Percentiles rank a stretch among this genome's conserved stretches.
Conservation (phyloP, 208 protist species). For the Phytomonas serpens region DNA sequence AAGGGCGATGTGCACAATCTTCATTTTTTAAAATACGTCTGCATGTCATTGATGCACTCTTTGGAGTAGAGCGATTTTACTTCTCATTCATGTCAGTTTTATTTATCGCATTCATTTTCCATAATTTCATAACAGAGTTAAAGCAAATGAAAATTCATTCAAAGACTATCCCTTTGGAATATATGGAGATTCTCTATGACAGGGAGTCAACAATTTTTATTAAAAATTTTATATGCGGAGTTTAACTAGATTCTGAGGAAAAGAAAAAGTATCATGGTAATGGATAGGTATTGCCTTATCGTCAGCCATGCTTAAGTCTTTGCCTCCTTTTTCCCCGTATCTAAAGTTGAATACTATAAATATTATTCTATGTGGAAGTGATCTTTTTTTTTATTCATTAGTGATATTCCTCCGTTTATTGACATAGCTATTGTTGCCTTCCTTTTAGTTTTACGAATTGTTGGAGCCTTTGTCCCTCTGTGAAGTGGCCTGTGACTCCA, state of each 20-base stretch:
- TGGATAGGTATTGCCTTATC: neutral
- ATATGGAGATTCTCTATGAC: neutral
- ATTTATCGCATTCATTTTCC: neutral
- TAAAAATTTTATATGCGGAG: neutral
- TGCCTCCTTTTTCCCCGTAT: neutral
- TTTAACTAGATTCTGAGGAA: neutral
- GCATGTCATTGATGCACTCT: neutral
- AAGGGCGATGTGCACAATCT: neutral
- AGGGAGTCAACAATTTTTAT: neutral
- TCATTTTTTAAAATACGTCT: neutral
- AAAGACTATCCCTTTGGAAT: neutral
- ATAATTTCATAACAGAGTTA: neutral
- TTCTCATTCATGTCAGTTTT: neutral
- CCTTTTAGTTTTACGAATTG: neutral
- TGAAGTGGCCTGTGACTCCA: no score
- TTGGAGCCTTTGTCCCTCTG: neutral
- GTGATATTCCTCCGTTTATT: neutral
- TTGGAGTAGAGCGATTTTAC: neutral
- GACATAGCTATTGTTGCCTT: conserved; percentile 8
- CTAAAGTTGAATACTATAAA: neutral
- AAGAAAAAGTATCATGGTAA: neutral
- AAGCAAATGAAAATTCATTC: neutral
- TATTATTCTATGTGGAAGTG: neutral
- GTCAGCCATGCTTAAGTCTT: neutral
- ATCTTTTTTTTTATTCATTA: conserved; percentile 8